Conservation (phyloP, 176 grass and related monocot species). For the Musa acuminata region DNA sequence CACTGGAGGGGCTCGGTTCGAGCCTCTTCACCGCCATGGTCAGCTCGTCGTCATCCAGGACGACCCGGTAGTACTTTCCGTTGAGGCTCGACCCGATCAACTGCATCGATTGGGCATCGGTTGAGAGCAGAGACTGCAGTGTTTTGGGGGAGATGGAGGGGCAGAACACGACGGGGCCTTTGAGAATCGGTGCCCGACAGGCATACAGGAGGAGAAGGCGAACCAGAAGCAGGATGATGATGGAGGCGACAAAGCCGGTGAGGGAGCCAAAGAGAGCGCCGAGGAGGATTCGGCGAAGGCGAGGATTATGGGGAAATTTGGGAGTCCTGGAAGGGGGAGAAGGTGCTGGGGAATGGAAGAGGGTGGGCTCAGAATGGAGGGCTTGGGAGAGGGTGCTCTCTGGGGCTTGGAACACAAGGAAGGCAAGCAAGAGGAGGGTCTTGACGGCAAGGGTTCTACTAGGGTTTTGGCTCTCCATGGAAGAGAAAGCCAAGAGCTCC, state of each 20-base stretch:
- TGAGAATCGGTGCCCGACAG: conserved; percentile 50
- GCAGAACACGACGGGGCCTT: conserved; percentile 71
- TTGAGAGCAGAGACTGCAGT: conserved; percentile 47
- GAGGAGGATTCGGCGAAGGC: conserved; percentile 62
- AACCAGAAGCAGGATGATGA: conserved; percentile 67
- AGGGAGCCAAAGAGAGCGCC: conserved; percentile 76
- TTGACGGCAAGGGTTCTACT: conserved; percentile 46
- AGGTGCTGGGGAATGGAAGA: conserved; percentile 24
- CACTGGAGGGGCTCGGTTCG: conserved; percentile 15
- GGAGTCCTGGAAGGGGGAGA: conserved; percentile 30
- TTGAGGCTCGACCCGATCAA: conserved; percentile 34
- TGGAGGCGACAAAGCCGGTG: conserved; percentile 60
- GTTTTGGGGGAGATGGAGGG: conserved; percentile 77
- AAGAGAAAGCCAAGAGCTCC: background rate
- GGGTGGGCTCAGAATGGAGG: conserved; percentile 57
- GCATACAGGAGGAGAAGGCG: conserved; percentile 60
- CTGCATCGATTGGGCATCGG: conserved; percentile 26
- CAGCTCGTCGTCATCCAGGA: conserved; percentile 58
- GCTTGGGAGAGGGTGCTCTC: conserved; percentile 29
- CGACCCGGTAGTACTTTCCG: conserved; percentile 65
- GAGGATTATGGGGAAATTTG: conserved; percentile 26
- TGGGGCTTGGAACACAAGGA: conserved; percentile 29
- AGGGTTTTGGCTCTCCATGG: conserved; percentile 64
- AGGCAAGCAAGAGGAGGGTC: conserved; percentile 27
- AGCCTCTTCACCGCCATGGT: conserved; percentile 64